Base-by-base conservation (phyloP, 1,139 yeast genomes). In the Debaryomyces sp. region DNA sequence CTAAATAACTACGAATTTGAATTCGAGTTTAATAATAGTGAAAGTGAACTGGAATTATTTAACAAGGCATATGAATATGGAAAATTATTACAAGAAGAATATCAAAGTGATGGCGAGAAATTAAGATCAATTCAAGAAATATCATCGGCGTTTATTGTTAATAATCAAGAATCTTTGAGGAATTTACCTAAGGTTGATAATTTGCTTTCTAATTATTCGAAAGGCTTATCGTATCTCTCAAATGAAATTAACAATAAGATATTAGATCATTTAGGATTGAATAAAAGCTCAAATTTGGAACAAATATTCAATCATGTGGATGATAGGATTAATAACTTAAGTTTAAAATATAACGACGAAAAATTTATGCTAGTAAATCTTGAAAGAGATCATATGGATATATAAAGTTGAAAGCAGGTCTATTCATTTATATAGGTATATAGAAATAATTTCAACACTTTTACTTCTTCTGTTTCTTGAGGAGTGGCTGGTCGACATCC, bases 361-460 rank as follows among this genome's bases (percentile, higher is more conserved):
- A 63, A 63, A 47, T 75, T 73, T 54, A 61, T 67, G 58, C 59
- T 75, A 57, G 63, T 73, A 22, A 75, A 74, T 54, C 73, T 71
- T 49, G 77, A 73, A 43, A 62, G 58, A 39, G 80, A 75, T 55
- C 69, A 68, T 54, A 51, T 74, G 53, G 68, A 66, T 51, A 53
- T 67, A 46, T 70, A 53, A 53, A 36, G 8, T 30, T 37, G 41
- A 24, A 13, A 33, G 30, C 37, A 26, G 35, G 44, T n/a, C 32
- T 40, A 33, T 13, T 18, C 9, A 26, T 22, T 36, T 44, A 29
- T 23, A 39, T 44, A 38, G 30, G 12, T 27, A 37, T 26, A 34
- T 43, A n/a, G 9, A 22, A n/a, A 23, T 21, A 30, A 17, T 22
- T 9, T 21, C 33, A 23, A 29, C 33, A 38, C 18, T 15, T 38